Conservation (phyloP, 176 grass and related monocot genomes). For the Aegilops tauschii region DNA sequence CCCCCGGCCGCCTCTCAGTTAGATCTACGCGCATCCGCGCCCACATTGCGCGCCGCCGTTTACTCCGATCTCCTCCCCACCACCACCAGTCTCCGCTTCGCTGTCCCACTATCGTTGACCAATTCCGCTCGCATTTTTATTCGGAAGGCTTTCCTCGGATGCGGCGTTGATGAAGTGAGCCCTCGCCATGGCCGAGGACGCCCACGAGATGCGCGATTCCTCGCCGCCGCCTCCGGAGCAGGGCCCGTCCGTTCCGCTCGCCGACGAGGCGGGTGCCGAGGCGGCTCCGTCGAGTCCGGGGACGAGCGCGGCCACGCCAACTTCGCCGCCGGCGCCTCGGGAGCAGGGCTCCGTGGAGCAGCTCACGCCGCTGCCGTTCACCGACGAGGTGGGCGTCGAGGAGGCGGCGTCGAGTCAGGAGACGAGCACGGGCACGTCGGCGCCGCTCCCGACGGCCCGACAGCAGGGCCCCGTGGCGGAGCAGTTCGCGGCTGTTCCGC, state of each 20-base stretch:
- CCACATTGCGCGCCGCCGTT: conserved; percentile 17
- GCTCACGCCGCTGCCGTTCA: conserved; percentile 14
- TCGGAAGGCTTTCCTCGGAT: background rate
- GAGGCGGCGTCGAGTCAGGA: conserved; percentile 14
- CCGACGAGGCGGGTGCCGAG: background rate
- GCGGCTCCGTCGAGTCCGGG: background rate
- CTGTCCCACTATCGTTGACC: conserved; percentile 69
- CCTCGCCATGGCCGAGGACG: conserved; percentile 71
- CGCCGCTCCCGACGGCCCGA: background rate
- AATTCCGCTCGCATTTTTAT: conserved; percentile 36
- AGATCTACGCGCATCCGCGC: conserved; percentile 42
- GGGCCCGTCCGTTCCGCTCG: conserved; percentile 22
- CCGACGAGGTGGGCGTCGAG: conserved; percentile 3
- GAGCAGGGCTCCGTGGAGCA: conserved; percentile 17
- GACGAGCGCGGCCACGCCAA: background rate
- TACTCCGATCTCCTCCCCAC: background rate
- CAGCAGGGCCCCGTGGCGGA: conserved; percentile 1
- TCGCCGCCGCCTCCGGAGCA: conserved; percentile 16
- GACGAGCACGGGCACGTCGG: conserved; percentile 18
- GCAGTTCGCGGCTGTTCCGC: conserved; percentile 11
- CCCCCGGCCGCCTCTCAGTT: background rate
- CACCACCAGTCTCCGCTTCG: background rate
- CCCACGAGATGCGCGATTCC: conserved; percentile 32
- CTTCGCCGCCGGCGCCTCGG: conserved; percentile 2
- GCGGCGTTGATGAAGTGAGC: conserved; percentile 37